Conservation (phyloP, 495 filamentous ascomycete genomes). For the Xylaria scruposa region DNA sequence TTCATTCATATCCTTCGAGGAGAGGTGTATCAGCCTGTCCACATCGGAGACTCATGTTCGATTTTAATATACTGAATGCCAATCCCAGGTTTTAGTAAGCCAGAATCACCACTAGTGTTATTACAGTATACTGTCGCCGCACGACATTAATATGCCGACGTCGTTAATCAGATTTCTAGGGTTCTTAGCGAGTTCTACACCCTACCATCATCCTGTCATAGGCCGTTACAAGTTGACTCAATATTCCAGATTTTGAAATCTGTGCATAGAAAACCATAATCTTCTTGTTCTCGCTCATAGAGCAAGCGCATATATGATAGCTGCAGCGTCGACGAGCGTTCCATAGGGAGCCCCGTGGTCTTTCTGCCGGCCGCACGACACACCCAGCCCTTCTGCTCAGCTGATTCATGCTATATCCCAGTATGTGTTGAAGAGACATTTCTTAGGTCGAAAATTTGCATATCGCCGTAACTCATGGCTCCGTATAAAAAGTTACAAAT, state of each 20-base stretch:
- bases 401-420: neutral
- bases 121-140: neutral
- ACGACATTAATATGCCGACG: neutral
- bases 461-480: neutral
- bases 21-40: neutral
- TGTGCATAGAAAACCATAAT: neutral
- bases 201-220: neutral
- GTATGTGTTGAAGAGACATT: neutral
- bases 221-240: neutral
- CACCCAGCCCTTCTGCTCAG: too few relatives aligned
- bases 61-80: neutral
- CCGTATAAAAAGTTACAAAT: neutral
- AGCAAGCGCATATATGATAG: neutral
- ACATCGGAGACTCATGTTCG: neutral
- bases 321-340: neutral
- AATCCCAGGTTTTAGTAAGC: neutral
- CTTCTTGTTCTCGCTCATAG: neutral
- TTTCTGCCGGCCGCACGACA: neutral
- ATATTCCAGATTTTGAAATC: neutral
- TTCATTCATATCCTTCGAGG: neutral
- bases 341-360: neutral
- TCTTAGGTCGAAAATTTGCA: neutral
- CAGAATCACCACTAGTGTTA: neutral
- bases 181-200: neutral
- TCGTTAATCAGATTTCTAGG: neutral